Evolutionary conservation across 1,284 basidiomycete species (phyloP).

Genomic region (Polyporus tsugae): DNA sequence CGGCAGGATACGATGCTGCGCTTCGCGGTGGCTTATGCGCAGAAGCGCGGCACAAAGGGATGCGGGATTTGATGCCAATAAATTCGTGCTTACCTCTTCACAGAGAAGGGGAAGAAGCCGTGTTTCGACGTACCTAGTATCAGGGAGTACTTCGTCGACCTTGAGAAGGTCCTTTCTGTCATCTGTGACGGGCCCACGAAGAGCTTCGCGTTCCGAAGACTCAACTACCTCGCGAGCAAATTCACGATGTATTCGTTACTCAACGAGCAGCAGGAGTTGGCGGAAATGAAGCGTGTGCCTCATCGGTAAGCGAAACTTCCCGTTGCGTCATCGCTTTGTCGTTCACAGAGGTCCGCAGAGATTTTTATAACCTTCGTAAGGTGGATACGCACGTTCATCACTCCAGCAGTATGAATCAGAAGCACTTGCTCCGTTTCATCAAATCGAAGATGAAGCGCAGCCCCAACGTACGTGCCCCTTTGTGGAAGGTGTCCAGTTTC

Average conservation of each 20-base stretch:
- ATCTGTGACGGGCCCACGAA: conserved; percentile 96
- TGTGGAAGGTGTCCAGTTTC: background rate
- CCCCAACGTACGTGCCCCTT: conserved; percentile 62
- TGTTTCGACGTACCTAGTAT: conserved; percentile 87
- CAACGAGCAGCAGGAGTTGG: conserved; percentile 94
- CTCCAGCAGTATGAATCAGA: conserved; percentile 99
- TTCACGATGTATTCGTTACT: conserved; percentile 94
- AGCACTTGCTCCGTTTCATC: conserved; percentile 99
- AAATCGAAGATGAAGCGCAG: conserved; percentile 95
- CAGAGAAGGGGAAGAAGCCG: conserved; percentile 54
- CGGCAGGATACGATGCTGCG: background rate
- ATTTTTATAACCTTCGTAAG: conserved; percentile 99
- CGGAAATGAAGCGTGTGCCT: conserved; percentile 94
- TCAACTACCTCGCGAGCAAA: conserved; percentile 96
- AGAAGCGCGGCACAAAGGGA: background rate
- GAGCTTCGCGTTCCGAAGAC: conserved; percentile 92
- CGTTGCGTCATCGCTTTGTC: background rate
- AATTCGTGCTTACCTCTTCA: background rate
- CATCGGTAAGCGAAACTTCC: conserved; percentile 62
- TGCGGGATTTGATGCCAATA: background rate
- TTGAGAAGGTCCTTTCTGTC: conserved; percentile 89
- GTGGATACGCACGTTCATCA: conserved; percentile 99
- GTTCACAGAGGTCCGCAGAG: conserved; percentile 56
- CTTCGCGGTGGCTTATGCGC: conserved; percentile 1
- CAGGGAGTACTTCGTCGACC: conserved; percentile 94